Evolutionary conservation across 2,329 filamentous ascomycete species (phyloP), one percentile per base, ranked within the genome.

Genomic region (Hypoxylon sp.): DNA sequence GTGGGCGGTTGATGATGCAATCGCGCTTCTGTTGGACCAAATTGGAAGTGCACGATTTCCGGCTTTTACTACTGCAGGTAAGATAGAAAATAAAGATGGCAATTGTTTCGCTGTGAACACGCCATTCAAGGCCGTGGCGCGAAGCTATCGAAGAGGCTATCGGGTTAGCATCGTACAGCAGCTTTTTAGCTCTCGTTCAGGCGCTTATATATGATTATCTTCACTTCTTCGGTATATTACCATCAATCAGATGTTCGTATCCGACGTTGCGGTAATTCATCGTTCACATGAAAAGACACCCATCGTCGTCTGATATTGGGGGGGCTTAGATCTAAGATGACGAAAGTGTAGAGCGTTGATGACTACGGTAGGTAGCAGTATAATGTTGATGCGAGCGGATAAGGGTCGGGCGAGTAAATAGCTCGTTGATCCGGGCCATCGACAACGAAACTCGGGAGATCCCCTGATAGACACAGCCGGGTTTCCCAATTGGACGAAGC

Each of bases 401-500:
- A 45, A 21, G 35, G 20, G 21, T 16, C 17, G 25, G 20, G 20
- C 26, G 29, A 37, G 30, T 44, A 54, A 40, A 51, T 47, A 57
- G 7, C 41, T 44, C 50, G 50, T 43, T 25, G 34, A 48, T 47
- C 38, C 26, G 23, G 38, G 13, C 21, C 29, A 26, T 25, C 44
- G 17, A 25, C n/a, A 16, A 32, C 9, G 5, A 25, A 9, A 25
- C 21, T 12, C 20, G 21, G 20, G 45, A 42, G 17, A 42, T 16
- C 23, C 31, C 3, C 46, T 37, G 35, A 37, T 21, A 26, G 8
- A 16, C 12, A 43, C 19, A 11, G 41, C 41, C 60, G 61, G 60
- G 50, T 65, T 65, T 55, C 60, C 63, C 51, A 60, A 63, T 64
- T 56, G 59, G 54, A 57, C 27, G 43, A 44, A 49, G 51, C 50